Evolutionary conservation across 257 asterid genomes (phyloP), one percentile per base, ranked within the genome.

Genomic region (Gentiana macrophylla): DNA sequence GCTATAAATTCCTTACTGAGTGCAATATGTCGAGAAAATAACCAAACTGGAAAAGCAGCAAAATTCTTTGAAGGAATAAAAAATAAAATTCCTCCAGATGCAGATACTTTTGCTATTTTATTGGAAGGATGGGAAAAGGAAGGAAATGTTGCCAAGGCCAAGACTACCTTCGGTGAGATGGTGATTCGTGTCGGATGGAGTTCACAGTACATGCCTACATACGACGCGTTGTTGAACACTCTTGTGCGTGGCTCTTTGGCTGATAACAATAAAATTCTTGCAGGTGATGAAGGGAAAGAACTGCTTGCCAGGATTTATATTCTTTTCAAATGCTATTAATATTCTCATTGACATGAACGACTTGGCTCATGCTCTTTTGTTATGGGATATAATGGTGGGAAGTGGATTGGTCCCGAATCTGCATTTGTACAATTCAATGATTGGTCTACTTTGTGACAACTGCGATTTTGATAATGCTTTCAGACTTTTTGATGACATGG

Each of bases 41-140:
- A 77, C 24, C 74, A 66, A 65, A 81, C 87, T 55, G 52, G 34
- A 8, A 80, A 70, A 64, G 94, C 86, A 1, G 65, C 70, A 36
- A 84, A 72, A 64, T 80, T 82, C 75, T 77, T 85, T 59, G 84
- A 82, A 57, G 70, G 64, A 59, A 60, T 80, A 62, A 82, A 82
- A 67, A 51, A 67, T 11, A 78, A 61, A 44, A 78, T 80, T 43
- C 37, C 72, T 37, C 88, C 88, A 1, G 94, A 85, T 74, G 82
- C 80, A 5, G 88, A 85, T 61, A 70, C 91, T 37, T 85, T 62
- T 49, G 86, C 94, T 10, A 82, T 85, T 61, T 64, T 85, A 60
- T 74, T 85, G 70, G 94, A 85, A 73, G 91, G 86, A 10, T 82
- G 85, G 81, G 88, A 85, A 69, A 85, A 78, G 76, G 88, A 85